Conservation (phyloP, 306 rosid genomes). For the Pachyrhizus erosus region DNA sequence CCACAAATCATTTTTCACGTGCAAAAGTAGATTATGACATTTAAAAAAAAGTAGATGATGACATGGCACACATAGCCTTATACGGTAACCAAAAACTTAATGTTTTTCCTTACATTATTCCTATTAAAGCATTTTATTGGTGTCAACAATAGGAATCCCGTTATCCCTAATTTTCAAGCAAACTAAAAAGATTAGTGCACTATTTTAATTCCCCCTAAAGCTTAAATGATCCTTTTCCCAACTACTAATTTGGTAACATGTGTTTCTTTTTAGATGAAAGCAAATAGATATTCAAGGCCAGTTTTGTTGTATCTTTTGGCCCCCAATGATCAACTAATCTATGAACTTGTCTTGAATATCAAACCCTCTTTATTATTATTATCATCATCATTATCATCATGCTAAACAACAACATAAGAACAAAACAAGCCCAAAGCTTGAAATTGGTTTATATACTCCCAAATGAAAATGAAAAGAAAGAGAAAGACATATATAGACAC, state of each 20-base stretch:
- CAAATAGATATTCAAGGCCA: background rate
- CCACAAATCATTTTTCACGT: too few relatives aligned
- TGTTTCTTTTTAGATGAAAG: background rate
- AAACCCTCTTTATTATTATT: background rate
- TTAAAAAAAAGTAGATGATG: background rate
- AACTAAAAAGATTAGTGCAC: background rate
- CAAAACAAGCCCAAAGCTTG: background rate
- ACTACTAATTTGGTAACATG: constrained; percentile 1
- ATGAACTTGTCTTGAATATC: background rate
- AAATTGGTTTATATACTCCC: background rate
- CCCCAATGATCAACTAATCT: background rate
- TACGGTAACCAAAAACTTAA: background rate
- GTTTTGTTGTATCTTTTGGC: background rate
- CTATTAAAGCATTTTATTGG: background rate
- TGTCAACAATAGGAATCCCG: background rate
- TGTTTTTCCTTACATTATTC: background rate
- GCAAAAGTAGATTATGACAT: too few relatives aligned
- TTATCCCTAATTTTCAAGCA: background rate
- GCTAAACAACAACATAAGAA: background rate
- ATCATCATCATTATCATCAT: background rate
- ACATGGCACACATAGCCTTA: too few relatives aligned
- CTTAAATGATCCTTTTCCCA: background rate
- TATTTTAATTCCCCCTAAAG: background rate
- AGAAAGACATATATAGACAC: background rate
- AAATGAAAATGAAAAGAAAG: constrained; percentile 1